These are phyloP conservation scores for Cryptococcus sp. DNA, from an alignment of 1,284 basidiomycete species.

Conservation along the genomic window DNA sequence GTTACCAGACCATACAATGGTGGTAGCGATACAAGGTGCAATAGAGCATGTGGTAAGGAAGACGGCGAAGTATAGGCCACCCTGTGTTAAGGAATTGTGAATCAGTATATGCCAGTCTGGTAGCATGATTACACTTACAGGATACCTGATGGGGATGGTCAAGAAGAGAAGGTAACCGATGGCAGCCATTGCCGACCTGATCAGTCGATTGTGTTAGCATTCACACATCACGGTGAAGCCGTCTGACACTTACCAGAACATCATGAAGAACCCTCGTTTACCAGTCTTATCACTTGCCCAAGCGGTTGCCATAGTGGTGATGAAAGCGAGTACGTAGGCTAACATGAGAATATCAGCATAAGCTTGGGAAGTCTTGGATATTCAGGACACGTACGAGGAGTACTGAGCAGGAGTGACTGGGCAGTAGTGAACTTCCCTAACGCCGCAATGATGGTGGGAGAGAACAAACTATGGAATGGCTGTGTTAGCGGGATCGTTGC, in stretches of 20 bases:
- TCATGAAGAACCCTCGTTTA: conserved; percentile 52
- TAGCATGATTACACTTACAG: conserved; percentile 15
- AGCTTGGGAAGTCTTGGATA: not conserved
- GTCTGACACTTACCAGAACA: conserved; percentile 47
- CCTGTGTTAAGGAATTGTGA: conserved; percentile 13
- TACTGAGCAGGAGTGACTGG: conserved; percentile 52
- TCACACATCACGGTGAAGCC: not conserved
- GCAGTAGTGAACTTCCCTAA: conserved; percentile 51
- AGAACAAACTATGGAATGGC: conserved; percentile 48
- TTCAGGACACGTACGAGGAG: conserved; percentile 41
- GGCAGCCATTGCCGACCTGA: conserved; percentile 38
- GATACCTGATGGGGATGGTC: conserved; percentile 32
- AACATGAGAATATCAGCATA: conserved; percentile 5
- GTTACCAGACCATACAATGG: conserved; percentile 55
- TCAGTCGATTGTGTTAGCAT: not conserved
- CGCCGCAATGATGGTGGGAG: conserved; percentile 52
- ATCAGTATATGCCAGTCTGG: not conserved
- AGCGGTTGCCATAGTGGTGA: conserved; percentile 54
- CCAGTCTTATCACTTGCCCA: conserved; percentile 49
- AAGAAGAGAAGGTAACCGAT: conserved; percentile 55
- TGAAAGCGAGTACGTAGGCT: conserved; percentile 56
- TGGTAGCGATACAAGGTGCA: conserved; percentile 53
- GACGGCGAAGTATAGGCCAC: conserved; percentile 54
- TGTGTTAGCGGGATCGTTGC: not conserved
- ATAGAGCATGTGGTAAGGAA: conserved; percentile 53